Evolutionary conservation across 306 rosid species (phyloP).

Genomic region (barrel medic (Medicago truncatula)): MtrunA17r5.0-ANR NC_053049.1:29435501-29436000

Average conservation of each 20-base stretch:
- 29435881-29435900: conserved; percentile 6
- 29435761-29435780: too few relatives aligned
- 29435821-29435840: not conserved
- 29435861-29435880: conserved; percentile 6
- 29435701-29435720: too few relatives aligned
- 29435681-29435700: too few relatives aligned
- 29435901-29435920: not conserved
- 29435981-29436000: conserved; percentile 3
- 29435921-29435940: conserved; percentile 13
- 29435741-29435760: too few relatives aligned
- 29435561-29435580: too few relatives aligned
- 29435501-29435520: not conserved
- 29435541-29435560: too few relatives aligned
- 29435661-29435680: not conserved
- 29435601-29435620: not conserved
- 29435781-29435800: too few relatives aligned
- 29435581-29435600: too few relatives aligned
- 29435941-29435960: conserved; percentile 6
- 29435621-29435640: not conserved
- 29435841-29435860: not conserved
- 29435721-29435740: too few relatives aligned
- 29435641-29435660: too few relatives aligned
- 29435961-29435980: conserved; percentile 2
- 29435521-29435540: too few relatives aligned
- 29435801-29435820: too few relatives aligned